Percentiles rank a stretch among this genome's conserved stretches.
Conservation (phyloP, 2,329 filamentous ascomycete genomes). For the Fusarium sp. region DNA sequence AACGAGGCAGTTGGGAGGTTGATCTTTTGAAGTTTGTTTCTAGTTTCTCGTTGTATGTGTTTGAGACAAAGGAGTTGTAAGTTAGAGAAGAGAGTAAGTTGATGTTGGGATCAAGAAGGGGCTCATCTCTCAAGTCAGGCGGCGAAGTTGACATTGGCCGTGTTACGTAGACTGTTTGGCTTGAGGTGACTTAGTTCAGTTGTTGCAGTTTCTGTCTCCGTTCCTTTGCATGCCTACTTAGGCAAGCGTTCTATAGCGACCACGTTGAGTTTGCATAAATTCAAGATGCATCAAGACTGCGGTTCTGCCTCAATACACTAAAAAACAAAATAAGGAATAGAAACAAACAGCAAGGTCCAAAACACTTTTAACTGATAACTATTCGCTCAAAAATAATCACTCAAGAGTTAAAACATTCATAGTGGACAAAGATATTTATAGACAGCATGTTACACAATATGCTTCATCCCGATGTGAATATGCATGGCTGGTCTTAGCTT, state of each 20-base stretch:
- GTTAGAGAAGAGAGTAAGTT: neutral
- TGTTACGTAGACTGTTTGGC: neutral
- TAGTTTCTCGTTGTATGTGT: no score
- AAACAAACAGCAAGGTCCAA: neutral
- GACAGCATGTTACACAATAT: no score
- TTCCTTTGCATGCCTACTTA: neutral
- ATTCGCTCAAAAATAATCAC: neutral
- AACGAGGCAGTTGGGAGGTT: neutral
- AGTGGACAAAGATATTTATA: neutral
- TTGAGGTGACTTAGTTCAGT: neutral
- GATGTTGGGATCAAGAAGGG: neutral
- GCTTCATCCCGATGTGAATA: no score
- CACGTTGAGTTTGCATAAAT: neutral
- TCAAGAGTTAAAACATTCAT: neutral
- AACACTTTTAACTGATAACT: accelerated
- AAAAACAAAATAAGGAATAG: neutral
- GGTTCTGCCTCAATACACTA: neutral
- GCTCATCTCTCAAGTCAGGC: neutral
- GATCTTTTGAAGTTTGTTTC: neutral
- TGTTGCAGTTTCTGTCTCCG: accelerated
- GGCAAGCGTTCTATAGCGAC: accelerated
- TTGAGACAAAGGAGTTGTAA: neutral
- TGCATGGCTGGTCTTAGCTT: no score
- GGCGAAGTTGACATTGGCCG: neutral
- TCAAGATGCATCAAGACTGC: neutral